Conservation (phyloP, 1,284 basidiomycete species). For the Salmacisia buchloeana region DNA sequence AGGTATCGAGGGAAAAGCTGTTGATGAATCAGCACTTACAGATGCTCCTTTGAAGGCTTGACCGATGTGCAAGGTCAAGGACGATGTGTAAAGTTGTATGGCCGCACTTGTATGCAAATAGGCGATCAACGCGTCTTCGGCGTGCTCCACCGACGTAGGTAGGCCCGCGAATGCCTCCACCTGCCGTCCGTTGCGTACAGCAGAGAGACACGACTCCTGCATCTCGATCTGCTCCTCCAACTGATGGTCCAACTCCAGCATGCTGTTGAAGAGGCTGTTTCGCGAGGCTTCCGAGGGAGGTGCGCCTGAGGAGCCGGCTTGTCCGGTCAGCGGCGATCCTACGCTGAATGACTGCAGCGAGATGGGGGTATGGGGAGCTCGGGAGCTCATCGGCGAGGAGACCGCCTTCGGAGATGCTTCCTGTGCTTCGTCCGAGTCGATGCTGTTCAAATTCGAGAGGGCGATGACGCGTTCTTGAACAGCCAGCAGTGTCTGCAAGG, state of each 20-base stretch:
- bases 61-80: constrained; percentile 40
- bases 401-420: background rate
- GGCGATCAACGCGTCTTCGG: constrained; percentile 36
- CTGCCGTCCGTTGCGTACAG: background rate
- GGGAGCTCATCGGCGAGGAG: background rate
- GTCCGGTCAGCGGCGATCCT: constrained; percentile 14
- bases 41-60: constrained; percentile 44
- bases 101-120: constrained; percentile 32
- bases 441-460: constrained; percentile 20
- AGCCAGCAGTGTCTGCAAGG: constrained; percentile 34
- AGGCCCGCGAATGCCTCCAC: background rate
- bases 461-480: constrained; percentile 41
- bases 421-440: background rate
- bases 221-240: constrained; percentile 38
- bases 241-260: constrained; percentile 36
- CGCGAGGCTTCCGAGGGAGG: constrained; percentile 17
- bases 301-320: constrained; percentile 19
- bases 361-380: background rate
- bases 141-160: constrained; percentile 11
- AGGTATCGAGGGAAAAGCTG: background rate
- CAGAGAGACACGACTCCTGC: constrained; percentile 14
- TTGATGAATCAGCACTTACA: background rate
- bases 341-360: background rate
- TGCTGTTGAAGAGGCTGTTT: constrained; percentile 17
- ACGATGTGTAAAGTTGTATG: constrained; percentile 42